Evolutionary conservation across 345 rosid genomes (phyloP).

Genomic region (Sisymbrium irio): DNA sequence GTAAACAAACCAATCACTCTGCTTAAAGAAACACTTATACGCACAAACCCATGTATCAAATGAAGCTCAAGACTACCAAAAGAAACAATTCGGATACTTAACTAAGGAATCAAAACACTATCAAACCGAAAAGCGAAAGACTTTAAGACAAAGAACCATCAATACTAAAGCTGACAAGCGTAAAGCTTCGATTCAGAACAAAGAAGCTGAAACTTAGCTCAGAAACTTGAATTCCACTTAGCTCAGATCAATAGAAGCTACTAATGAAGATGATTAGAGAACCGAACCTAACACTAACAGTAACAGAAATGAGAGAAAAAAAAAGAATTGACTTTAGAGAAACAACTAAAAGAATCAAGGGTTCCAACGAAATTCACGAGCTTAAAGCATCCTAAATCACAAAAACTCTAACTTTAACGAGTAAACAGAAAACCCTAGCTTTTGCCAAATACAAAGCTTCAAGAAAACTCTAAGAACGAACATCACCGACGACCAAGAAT

Average conservation of each 20-base stretch:
- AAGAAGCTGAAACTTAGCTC: background rate
- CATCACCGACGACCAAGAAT: slow-evolving; percentile 9
- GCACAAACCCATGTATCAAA: background rate
- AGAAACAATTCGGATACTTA: background rate
- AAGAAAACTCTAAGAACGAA: background rate
- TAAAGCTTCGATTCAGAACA: background rate
- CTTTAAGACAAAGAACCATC: background rate
- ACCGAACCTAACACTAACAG: background rate
- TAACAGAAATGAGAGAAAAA: background rate
- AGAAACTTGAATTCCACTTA: background rate
- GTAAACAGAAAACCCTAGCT: slow-evolving; percentile 27
- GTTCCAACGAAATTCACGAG: background rate
- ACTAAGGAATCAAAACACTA: background rate
- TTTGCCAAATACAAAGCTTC: slow-evolving; percentile 10
- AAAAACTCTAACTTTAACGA: background rate
- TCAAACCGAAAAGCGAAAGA: background rate
- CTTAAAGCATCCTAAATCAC: background rate
- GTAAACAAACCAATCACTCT: background rate
- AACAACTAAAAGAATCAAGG: background rate
- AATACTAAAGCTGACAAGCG: background rate
- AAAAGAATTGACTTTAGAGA: slow-evolving; percentile 9
- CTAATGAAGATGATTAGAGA: background rate
- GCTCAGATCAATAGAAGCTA: background rate
- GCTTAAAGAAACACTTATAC: background rate
- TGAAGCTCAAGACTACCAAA: background rate